Base-by-base conservation (phyloP, 345 rosid genomes). In the Hypericum perforatum region DNA sequence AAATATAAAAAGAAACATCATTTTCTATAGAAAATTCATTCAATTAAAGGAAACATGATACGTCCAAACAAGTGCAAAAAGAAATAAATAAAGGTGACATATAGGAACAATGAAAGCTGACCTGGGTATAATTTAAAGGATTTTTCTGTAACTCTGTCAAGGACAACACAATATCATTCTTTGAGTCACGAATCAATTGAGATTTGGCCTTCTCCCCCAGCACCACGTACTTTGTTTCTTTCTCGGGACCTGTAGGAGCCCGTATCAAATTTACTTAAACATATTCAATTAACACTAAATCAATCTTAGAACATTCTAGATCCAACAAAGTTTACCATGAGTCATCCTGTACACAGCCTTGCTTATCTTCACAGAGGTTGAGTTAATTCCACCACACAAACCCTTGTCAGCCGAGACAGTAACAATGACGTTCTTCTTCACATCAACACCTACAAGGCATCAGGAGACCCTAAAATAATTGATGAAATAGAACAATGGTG, bases 311-410 rank as follows among this genome's bases (percentile, higher is more conserved):
- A 1, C 32, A 22, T 22, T 22, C 32, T 22, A 22, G 4, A 22
- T 22, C 32, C 32, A 46, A 39, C 8, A 69, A 59, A 55, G 63
- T 51, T 43, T 77, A 92, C 98, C 98, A 56, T 94, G 63, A 58
- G 52, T 73, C 72, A 92, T 11, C 69, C 76, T 85, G 76, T 72
- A 48, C 38, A 92, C 37, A 58, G 76, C 89, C 75, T 64, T 88
- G 94, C 97, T 80, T 57, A 67, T 69, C 74, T 79, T 92, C 52
- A 92, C 98, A 32, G 83, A 65, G 16, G 94, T 92, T 47, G 97
- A 83, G 85, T 92, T 89, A 56, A 92, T 92, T 55, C 97, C 97
- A 73, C 99, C 99, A 66, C 99, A 89, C 2, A 92, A 91, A 74
- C 99, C 99, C 77, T 92, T 92, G 78, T 92, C 99, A 0, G 97